phyloP scores from a whole-genome alignment of 768 basidiomycete species.

The Russula sp. region DNA sequence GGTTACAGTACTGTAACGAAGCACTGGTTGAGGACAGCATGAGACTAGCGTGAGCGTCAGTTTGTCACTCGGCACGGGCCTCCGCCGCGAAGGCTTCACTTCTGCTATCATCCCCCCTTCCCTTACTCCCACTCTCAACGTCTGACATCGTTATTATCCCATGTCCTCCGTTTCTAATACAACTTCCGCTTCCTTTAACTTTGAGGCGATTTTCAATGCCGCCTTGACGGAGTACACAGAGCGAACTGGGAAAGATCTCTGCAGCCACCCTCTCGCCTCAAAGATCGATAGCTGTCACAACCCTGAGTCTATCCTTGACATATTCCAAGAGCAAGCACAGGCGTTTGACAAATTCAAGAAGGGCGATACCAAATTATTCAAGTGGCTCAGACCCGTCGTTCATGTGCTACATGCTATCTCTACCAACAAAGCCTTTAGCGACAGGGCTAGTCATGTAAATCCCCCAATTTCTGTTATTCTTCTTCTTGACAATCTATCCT shows the following conservation, averaged over 20 bases:
- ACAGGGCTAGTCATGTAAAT: neutral
- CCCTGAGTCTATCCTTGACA: neutral
- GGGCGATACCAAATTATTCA: neutral
- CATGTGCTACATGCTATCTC: neutral
- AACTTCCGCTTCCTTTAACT: neutral
- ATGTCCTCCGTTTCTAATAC: neutral
- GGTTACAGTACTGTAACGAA: too few species aligned
- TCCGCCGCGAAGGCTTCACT: too few species aligned
- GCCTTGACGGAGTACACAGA: neutral
- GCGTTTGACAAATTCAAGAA: neutral
- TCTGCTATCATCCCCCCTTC: too few species aligned
- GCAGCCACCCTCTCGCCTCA: neutral
- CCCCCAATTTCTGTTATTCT: neutral
- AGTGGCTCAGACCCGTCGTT: neutral
- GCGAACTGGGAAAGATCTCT: neutral
- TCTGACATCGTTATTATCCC: too few species aligned
- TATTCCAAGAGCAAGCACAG: neutral
- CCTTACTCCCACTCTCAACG: too few species aligned
- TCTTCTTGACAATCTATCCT: neutral
- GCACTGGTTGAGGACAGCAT: too few species aligned
- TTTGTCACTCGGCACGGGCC: too few species aligned
- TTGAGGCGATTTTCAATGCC: neutral
- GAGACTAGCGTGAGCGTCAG: too few species aligned
- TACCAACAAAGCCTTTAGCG: neutral
- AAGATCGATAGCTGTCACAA: neutral